These are phyloP conservation scores for Saccharomyces uvarum DNA, from an alignment of 1,139 yeast genomes.

Conservation along the genomic window DNA sequence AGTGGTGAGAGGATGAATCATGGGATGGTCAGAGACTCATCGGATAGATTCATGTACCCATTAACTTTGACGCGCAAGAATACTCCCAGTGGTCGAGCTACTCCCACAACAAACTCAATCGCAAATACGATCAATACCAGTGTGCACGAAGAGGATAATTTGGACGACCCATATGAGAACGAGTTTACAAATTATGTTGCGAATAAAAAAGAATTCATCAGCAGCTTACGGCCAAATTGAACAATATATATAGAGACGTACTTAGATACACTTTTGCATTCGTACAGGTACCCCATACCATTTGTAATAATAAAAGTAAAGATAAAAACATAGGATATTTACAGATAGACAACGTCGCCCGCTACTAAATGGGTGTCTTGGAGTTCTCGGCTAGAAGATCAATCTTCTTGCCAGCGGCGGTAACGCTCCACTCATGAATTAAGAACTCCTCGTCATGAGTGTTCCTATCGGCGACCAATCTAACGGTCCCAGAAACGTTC, in stretches of 20 bases:
- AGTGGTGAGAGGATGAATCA: slow-evolving; percentile 1
- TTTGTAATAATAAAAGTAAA: background rate
- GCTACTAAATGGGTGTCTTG: background rate
- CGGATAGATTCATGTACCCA: slow-evolving; percentile 5
- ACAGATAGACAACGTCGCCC: background rate
- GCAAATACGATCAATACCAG: background rate
- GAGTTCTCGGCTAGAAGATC: slow-evolving; percentile 47
- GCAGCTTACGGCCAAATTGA: slow-evolving; percentile 33
- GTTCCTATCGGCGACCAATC: slow-evolving; percentile 53
- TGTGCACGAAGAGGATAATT: background rate
- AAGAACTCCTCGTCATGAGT: slow-evolving; percentile 49
- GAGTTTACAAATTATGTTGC: slow-evolving; percentile 36
- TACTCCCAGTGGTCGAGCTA: background rate
- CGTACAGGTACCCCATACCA: background rate
- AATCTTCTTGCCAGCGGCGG: slow-evolving; percentile 37
- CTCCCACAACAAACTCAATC: background rate
- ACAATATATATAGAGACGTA: background rate
- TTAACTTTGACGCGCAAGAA: background rate
- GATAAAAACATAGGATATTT: background rate
- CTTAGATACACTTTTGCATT: background rate
- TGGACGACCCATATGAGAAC: slow-evolving; percentile 38
- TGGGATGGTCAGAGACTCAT: slow-evolving; percentile 1
- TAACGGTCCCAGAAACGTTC: slow-evolving; percentile 42
- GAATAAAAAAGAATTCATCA: slow-evolving; percentile 34
- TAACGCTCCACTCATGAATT: slow-evolving; percentile 53